Base-by-base conservation (phyloP, 163 green algal genomes). In the Volvox carteri region DNA sequence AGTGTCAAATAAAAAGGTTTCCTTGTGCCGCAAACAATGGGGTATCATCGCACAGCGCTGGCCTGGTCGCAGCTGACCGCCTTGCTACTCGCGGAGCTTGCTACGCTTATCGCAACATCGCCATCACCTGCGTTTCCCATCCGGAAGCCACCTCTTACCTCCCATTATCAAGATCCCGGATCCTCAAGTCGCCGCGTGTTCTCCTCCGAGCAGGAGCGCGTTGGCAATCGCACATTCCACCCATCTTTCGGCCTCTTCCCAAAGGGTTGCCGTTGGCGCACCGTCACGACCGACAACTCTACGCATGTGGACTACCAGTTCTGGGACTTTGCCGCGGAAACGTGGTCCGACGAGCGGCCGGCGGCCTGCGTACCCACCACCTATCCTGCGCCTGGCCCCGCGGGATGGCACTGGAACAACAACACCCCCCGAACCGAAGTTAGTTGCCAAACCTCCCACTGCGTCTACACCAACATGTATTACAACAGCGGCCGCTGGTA, bases 401-500 rank as follows among this genome's bases (percentile, higher is more conserved):
- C 74, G 1, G 56, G 84, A 3, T 95, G 93, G 91, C 14, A 77
- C 1, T 95, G 94, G 84, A 84, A 93, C 65, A 87, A 93, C 14
- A 81, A 79, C 78, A 93, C 90, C 0, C 92, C 94, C 0, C 89
- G 94, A 39, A 95, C 93, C 12, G 93, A 96, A 76, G 94, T 97
- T 4, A 73, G 68, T 11, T 92, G 89, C 70, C 87, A 93, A 4
- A 56, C 86, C 7, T 92, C 91, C 30, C 92, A 97, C 89, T 97
- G 95, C 62, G 92, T 96, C 16, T 97, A 98, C 65, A 87, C 92
- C 56, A 97, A 98, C 68, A 91, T 98, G 21, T 98, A 96, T 91
- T 97, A 97, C 90, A 97, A 97, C 90, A 96, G 95, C 60, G 95
- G 96, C 28, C 92, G 94, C 37, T 98, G 94, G 83, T 98, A 96